phyloP scores from a whole-genome alignment of 352 stramenopile species.

The Aphanomyces invadans region DNA sequence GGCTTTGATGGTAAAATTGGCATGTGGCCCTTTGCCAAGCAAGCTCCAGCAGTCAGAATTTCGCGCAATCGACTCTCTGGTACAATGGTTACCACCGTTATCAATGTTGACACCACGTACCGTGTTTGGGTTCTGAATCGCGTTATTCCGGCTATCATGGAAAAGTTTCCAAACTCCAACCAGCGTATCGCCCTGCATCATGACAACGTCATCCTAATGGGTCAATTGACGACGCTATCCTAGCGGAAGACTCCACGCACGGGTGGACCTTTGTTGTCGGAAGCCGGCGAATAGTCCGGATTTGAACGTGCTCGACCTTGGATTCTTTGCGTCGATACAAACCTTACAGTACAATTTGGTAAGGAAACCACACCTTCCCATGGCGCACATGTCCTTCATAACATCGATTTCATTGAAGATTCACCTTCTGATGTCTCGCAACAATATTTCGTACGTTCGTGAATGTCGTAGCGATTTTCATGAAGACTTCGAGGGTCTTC shows the following conservation, averaged over 20 bases:
- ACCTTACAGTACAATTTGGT: conserved; percentile 25
- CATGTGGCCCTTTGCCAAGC: conserved; percentile 28
- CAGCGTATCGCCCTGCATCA: conserved; percentile 25
- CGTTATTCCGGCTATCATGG: conserved; percentile 29
- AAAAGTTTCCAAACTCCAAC: conserved; percentile 6
- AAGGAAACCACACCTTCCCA: no score
- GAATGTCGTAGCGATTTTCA: no score
- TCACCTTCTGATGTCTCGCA: no score
- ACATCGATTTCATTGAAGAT: no score
- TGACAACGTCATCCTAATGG: conserved; percentile 28
- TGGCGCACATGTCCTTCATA: no score
- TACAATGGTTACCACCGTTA: conserved; percentile 5
- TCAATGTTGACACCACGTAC: conserved; percentile 26
- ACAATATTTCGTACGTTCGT: no score
- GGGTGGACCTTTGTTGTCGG: conserved; percentile 27
- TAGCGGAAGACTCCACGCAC: conserved; percentile 5
- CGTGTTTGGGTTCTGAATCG: conserved; percentile 25
- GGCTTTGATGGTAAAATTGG: no score
- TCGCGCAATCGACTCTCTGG: conserved; percentile 26
- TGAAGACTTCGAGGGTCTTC: no score
- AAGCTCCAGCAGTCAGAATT: conserved; percentile 7
- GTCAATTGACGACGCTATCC: conserved; percentile 18
- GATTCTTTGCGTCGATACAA: conserved; percentile 29
- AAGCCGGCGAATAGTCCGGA: conserved; percentile 31
- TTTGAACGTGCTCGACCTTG: conserved; percentile 30